Conservation (phyloP, 163 green algal species). For the Scenedesmus sp. region DNA sequence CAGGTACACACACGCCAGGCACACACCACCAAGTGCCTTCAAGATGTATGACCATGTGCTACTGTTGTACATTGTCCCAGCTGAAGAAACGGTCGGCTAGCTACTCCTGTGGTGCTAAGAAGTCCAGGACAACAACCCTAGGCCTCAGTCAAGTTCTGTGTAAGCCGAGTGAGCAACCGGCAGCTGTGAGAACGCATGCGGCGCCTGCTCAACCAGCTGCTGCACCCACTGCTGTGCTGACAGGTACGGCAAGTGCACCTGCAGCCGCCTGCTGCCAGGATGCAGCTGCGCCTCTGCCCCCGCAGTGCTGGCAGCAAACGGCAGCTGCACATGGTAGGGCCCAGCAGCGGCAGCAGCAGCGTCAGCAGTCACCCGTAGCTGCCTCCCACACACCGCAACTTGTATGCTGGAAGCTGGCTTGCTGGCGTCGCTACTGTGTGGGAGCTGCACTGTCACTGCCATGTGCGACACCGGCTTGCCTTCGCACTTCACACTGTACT, state of each 20-base stretch:
- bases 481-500: conserved; percentile 47
- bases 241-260: conserved; percentile 61
- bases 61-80: too few species aligned
- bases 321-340: conserved; percentile 51
- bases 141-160: conserved; percentile 59
- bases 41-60: too few species aligned
- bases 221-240: conserved; percentile 51
- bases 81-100: too few species aligned
- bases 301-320: conserved; percentile 44
- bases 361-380: neutral
- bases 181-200: conserved; percentile 57
- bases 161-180: conserved; percentile 52
- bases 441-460: conserved; percentile 38
- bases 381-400: conserved; percentile 48
- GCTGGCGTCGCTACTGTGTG: conserved; percentile 17
- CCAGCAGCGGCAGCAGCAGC: neutral
- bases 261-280: neutral
- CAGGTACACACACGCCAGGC: too few species aligned
- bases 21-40: too few species aligned
- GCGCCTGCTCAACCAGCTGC: conserved; percentile 41
- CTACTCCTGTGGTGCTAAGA: too few species aligned
- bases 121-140: too few species aligned
- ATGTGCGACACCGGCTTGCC: conserved; percentile 52
- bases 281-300: conserved; percentile 17
- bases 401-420: neutral